phyloP scores from a whole-genome alignment of 371 early-diverging fungal genomes.

The Rhizopus sp. region DNA sequence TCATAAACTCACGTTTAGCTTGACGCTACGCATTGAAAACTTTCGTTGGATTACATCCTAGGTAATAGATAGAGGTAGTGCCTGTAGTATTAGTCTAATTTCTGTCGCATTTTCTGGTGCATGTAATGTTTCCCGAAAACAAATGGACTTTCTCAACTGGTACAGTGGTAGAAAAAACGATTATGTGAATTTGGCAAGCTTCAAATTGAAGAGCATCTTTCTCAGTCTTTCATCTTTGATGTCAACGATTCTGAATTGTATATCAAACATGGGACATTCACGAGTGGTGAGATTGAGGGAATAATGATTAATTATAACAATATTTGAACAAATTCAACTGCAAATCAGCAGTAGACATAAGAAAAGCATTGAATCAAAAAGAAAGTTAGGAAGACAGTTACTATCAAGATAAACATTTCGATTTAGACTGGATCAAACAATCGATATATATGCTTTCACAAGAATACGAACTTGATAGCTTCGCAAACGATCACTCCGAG shows the following conservation, averaged over 20 bases:
- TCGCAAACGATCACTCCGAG: slow-evolving; percentile 25
- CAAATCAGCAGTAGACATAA: slow-evolving; percentile 23
- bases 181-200: slow-evolving; percentile 23
- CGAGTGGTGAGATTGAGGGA: slow-evolving; percentile 23
- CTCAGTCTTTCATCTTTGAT: slow-evolving; percentile 27
- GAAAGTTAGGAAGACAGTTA: slow-evolving; percentile 25
- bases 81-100: no score
- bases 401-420: slow-evolving; percentile 23
- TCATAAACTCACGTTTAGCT: no score
- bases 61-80: no score
- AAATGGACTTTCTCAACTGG: slow-evolving; percentile 18
- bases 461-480: slow-evolving; percentile 26
- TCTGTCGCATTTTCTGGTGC: no score
- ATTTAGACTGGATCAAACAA: slow-evolving; percentile 28
- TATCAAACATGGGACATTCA: slow-evolving; percentile 21
- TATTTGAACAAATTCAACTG: slow-evolving; percentile 27
- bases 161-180: slow-evolving; percentile 15
- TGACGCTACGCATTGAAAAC: no score
- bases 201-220: slow-evolving; percentile 23
- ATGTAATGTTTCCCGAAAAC: no score
- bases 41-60: no score
- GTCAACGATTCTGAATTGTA: slow-evolving; percentile 21
- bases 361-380: slow-evolving; percentile 24
- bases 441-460: slow-evolving; percentile 21
- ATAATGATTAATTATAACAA: slow-evolving; percentile 14